Evolutionary conservation across 2,329 filamentous ascomycete genomes (phyloP).

Genomic region (Pestalotiopsis sp.): DNA sequence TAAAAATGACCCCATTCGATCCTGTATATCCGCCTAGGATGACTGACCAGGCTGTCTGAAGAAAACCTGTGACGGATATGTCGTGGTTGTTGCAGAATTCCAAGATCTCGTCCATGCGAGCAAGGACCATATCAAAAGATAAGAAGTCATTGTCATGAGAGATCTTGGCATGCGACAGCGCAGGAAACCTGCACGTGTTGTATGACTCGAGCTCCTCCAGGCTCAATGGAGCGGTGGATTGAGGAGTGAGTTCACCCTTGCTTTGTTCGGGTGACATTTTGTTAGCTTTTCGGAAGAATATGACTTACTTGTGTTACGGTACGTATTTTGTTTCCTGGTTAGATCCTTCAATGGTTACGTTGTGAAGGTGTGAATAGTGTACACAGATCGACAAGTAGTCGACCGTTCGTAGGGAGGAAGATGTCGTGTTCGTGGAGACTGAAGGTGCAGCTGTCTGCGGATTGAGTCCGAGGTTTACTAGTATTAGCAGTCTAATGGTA

Average conservation of each 20-base stretch:
- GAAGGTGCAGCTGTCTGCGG: neutral
- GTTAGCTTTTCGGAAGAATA: neutral
- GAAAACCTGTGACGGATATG: neutral
- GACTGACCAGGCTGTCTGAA: neutral
- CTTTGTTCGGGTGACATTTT: slow-evolving; percentile 1
- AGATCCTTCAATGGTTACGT: neutral
- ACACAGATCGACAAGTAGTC: neutral
- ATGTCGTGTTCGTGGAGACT: neutral
- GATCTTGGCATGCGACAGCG: neutral
- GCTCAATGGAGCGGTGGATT: neutral
- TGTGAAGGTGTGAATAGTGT: neutral
- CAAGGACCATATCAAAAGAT: neutral
- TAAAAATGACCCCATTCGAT: neutral
- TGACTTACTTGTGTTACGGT: neutral
- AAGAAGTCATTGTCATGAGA: neutral
- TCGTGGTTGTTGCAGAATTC: neutral
- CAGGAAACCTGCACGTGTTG: slow-evolving; percentile 4
- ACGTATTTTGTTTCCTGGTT: neutral
- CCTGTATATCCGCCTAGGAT: slow-evolving; percentile 1
- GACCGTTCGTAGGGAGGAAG: neutral
- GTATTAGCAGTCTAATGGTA: neutral
- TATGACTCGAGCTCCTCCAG: neutral
- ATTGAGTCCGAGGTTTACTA: neutral
- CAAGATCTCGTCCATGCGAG: neutral
- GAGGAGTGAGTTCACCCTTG: neutral